Percentiles rank a stretch among this genome's conserved stretches.
These are phyloP conservation scores for Silene coronaria DNA, from an alignment of 179 eudicot genomes.

Conservation along the genomic window DNA sequence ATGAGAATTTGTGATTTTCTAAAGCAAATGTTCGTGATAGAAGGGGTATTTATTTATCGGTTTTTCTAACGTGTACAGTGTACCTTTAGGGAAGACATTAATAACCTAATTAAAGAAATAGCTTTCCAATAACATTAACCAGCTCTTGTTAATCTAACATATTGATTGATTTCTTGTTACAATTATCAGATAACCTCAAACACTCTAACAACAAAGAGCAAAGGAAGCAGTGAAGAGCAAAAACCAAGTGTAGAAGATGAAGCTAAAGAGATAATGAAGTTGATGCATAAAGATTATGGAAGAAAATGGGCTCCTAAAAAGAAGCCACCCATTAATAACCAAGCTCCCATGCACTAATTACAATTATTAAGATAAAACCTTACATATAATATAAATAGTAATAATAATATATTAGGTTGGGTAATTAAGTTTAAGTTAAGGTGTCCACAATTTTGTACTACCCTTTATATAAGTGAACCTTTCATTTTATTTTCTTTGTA, in stretches of 20 bases:
- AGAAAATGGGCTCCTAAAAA: conserved; percentile 22
- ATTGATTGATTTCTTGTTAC: not conserved
- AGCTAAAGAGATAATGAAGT: conserved; percentile 41
- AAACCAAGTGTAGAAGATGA: conserved; percentile 21
- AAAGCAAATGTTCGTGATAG: too few species aligned
- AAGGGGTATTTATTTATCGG: too few species aligned
- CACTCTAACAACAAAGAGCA: not conserved
- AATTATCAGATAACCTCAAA: conserved; percentile 1
- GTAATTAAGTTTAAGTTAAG: conserved; percentile 3
- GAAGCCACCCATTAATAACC: conserved; percentile 57
- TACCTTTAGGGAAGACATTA: too few species aligned
- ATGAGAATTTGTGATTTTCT: too few species aligned
- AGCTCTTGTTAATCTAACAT: too few species aligned
- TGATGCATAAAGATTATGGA: conserved; percentile 48
- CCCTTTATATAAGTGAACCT: conserved; percentile 8
- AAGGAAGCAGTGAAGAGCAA: conserved; percentile 11
- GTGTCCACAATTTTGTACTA: conserved; percentile 37
- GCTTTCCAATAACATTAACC: too few species aligned
- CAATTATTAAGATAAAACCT: too few species aligned
- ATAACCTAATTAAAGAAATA: too few species aligned
- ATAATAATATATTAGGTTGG: not conserved
- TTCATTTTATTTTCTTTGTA: not conserved
- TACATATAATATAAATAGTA: not conserved
- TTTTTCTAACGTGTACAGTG: too few species aligned
- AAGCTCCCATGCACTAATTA: conserved; percentile 30